phyloP scores from a whole-genome alignment of 306 rosid species.

The Lupinus albus region DNA sequence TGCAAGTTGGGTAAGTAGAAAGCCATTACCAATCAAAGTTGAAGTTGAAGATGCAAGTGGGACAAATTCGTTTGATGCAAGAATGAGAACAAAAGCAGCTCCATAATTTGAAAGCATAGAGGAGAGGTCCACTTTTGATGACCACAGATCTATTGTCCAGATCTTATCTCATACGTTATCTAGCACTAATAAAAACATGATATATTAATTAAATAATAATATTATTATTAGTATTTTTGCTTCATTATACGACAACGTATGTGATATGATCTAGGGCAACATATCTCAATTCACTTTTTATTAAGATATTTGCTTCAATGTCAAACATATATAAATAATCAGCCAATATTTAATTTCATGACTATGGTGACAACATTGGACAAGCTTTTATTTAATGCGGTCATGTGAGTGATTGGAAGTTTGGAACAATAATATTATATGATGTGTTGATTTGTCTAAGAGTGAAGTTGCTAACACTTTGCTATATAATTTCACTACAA shows the following conservation, averaged over 20 bases:
- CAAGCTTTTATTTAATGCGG: background rate
- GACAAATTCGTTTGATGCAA: conserved; percentile 6
- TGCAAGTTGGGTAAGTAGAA: no score
- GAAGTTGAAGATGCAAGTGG: conserved; percentile 15
- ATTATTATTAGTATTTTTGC: no score
- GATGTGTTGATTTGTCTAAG: no score
- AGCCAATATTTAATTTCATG: background rate
- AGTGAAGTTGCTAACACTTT: no score
- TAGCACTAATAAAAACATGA: background rate
- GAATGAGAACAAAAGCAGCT: conserved; percentile 1
- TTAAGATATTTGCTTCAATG: background rate
- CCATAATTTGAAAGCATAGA: conserved; percentile 12
- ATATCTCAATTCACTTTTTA: no score
- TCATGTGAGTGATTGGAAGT: no score
- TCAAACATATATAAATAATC: background rate
- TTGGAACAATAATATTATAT: no score
- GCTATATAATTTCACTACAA: no score
- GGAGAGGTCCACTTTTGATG: conserved; percentile 7
- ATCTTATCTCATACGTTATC: background rate
- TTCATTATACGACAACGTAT: no score
- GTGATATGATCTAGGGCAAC: no score
- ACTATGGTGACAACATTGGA: background rate
- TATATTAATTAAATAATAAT: background rate
- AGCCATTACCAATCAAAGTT: background rate
- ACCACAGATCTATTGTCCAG: background rate